phyloP scores from a whole-genome alignment of 208 protist species.

The Zelonia costaricensis region DNA sequence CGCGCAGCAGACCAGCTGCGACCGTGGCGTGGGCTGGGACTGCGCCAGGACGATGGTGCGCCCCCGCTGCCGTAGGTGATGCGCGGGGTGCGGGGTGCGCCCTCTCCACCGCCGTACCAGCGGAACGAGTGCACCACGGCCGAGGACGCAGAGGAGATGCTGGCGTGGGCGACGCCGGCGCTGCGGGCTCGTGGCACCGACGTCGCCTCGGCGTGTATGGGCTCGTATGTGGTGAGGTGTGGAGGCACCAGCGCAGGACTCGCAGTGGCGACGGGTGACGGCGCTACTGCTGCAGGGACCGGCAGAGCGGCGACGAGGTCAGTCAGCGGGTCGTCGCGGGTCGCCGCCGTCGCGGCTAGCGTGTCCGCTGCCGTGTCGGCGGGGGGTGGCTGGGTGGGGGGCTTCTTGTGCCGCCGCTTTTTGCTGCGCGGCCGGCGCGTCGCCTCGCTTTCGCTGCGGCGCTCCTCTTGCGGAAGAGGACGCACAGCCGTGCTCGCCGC shows the following conservation, averaged over 20 bases:
- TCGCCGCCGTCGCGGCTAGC: too few relatives aligned
- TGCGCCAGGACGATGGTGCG: neutral
- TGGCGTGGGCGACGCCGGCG: neutral
- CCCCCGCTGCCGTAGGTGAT: slow-evolving; percentile 1
- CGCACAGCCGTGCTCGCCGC: too few relatives aligned
- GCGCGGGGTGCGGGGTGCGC: slow-evolving; percentile 4
- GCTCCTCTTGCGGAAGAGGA: too few relatives aligned
- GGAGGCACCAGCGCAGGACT: too few relatives aligned
- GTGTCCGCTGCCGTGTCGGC: too few relatives aligned
- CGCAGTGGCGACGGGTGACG: neutral
- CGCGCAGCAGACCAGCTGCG: neutral
- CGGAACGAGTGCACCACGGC: neutral
- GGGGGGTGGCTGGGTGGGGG: too few relatives aligned
- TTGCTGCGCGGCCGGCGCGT: too few relatives aligned
- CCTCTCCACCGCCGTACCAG: neutral
- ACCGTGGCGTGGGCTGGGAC: neutral
- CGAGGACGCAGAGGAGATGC: neutral
- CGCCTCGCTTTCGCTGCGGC: too few relatives aligned
- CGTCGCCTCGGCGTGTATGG: slow-evolving; percentile 13
- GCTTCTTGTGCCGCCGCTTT: too few relatives aligned
- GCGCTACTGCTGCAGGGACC: too few relatives aligned
- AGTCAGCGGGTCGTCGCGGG: too few relatives aligned
- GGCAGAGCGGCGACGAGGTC: too few relatives aligned
- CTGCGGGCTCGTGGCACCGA: slow-evolving; percentile 16
- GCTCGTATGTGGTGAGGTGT: slow-evolving; percentile 26